These are phyloP conservation scores for Diplotaxis tenuifolia DNA, from an alignment of 345 rosid genomes.

Conservation along the genomic window DNA sequence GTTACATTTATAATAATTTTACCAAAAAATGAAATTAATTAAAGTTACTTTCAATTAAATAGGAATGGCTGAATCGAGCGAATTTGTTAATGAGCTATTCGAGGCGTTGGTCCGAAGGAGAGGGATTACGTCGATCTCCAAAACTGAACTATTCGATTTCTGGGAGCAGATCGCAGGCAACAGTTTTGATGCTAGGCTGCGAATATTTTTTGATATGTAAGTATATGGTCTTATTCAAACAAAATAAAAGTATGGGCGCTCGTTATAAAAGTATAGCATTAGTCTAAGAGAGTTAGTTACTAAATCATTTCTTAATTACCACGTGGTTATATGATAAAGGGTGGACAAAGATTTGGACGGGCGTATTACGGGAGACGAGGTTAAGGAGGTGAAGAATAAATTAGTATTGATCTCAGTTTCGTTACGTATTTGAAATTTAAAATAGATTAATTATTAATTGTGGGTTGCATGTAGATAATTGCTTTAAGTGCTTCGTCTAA, in stretches of 20 bases:
- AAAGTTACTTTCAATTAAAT: neutral
- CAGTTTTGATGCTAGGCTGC: slow-evolving; percentile 72
- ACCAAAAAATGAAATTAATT: neutral
- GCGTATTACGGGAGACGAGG: slow-evolving; percentile 70
- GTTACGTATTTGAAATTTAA: neutral
- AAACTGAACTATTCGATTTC: slow-evolving; percentile 53
- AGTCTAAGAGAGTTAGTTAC: neutral
- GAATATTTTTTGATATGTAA: slow-evolving; percentile 83
- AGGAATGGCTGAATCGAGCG: slow-evolving; percentile 81
- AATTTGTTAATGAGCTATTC: slow-evolving; percentile 60
- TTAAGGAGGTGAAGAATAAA: slow-evolving; percentile 53
- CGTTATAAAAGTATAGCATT: neutral
- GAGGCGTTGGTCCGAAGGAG: slow-evolving; percentile 67
- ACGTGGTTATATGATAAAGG: slow-evolving; percentile 38
- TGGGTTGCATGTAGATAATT: slow-evolving; percentile 63
- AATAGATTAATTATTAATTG: neutral
- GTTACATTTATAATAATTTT: neutral
- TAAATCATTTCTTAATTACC: slow-evolving; percentile 5
- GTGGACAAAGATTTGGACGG: slow-evolving; percentile 83
- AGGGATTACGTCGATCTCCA: slow-evolving; percentile 52
- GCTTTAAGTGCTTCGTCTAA: slow-evolving; percentile 74
- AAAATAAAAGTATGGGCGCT: neutral
- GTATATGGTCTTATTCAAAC: neutral
- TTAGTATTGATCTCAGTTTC: neutral
- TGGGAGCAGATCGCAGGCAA: slow-evolving; percentile 75